Evolutionary conservation across 306 rosid genomes (phyloP).

Genomic region (Lathyrus tuberosus): DNA sequence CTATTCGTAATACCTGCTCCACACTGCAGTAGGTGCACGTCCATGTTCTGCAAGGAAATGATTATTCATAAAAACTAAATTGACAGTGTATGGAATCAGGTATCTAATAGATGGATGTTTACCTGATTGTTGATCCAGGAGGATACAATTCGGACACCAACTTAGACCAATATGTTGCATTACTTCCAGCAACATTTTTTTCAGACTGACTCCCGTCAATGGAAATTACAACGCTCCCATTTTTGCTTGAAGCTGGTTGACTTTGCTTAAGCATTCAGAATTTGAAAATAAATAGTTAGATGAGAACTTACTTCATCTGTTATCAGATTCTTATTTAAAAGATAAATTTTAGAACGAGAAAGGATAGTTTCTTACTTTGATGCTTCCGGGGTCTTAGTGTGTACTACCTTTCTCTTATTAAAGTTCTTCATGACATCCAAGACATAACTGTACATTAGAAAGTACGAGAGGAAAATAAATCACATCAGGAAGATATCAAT

Average conservation of each 20-base stretch:
- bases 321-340: slow-evolving; percentile 27
- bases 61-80: slow-evolving; percentile 26
- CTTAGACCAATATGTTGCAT: slow-evolving; percentile 70
- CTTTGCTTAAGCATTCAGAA: slow-evolving; percentile 82
- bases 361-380: slow-evolving; percentile 62
- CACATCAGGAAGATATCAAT: slow-evolving; percentile 29
- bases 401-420: slow-evolving; percentile 53
- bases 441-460: slow-evolving; percentile 56
- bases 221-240: slow-evolving; percentile 59
- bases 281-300: slow-evolving; percentile 48
- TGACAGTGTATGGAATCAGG: neutral
- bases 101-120: slow-evolving; percentile 42
- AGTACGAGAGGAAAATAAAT: slow-evolving; percentile 26
- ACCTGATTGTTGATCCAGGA: slow-evolving; percentile 69
- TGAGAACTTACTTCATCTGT: slow-evolving; percentile 34
- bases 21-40: slow-evolving; percentile 80
- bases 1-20: slow-evolving; percentile 71
- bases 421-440: slow-evolving; percentile 69
- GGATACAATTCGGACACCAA: slow-evolving; percentile 74
- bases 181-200: slow-evolving; percentile 50
- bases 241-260: slow-evolving; percentile 82
- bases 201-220: slow-evolving; percentile 54
- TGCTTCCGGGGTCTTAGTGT: slow-evolving; percentile 45
- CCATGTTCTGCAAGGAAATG: slow-evolving; percentile 73
- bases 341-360: slow-evolving; percentile 28